Evolutionary conservation across 495 filamentous ascomycete genomes (phyloP), one percentile per base, ranked within the genome.

Genomic region (Penicillium paradoxum): DNA sequence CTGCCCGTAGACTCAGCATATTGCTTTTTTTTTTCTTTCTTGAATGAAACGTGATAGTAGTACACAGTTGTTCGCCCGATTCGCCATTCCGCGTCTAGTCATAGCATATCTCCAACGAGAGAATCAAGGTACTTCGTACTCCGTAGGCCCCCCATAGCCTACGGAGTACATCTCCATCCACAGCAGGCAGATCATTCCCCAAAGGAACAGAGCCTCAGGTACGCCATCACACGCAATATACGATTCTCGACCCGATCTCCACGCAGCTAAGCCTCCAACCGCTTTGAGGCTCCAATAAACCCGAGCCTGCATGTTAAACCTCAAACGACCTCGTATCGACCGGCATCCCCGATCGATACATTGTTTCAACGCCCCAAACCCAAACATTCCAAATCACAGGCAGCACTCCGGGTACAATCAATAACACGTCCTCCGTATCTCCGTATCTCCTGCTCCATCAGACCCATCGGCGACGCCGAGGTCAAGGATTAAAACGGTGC

Each of bases 391-490:
- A n/a, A n/a, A n/a, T n/a, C n/a, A n/a, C n/a, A n/a, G n/a, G n/a
- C n/a, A n/a, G n/a, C n/a, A n/a, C n/a, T n/a, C n/a, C n/a, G n/a
- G n/a, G n/a, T n/a, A n/a, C n/a, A n/a, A n/a, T n/a, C n/a, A n/a
- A n/a, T n/a, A n/a, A n/a, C n/a, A n/a, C n/a, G n/a, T n/a, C n/a
- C n/a, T n/a, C n/a, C n/a, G n/a, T n/a, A n/a, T n/a, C n/a, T n/a
- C n/a, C n/a, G n/a, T 21, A 27, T 27, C 3, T 3, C 24, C 24
- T 3, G 3, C 7, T 27, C 3, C 3, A 32, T 32, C 29, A 32
- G 29, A 32, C 29, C 10, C 18, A 34, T 49, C 47, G 47, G 47
- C 24, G 47, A 19, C 47, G 15, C 47, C 47, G 47, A 30, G 3
- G n/a, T 30, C 42, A 45, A 45, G 15, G 42, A 18, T 30, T 6